Conservation (phyloP, 495 filamentous ascomycete genomes). For the Thozetella sp. region DNA sequence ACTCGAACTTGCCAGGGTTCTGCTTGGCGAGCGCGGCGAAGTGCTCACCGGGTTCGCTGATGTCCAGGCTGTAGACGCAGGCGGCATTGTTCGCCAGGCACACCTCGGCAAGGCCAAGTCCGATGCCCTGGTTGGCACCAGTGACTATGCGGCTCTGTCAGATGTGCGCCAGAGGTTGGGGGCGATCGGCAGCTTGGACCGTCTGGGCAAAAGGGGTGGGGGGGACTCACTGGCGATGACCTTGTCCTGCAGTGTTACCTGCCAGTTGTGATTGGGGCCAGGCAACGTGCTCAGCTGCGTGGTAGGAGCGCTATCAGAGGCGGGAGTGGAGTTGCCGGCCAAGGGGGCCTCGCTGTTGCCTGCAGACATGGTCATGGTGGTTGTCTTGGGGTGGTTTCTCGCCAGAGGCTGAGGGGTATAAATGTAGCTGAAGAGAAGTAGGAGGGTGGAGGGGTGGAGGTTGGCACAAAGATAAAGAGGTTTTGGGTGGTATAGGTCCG, state of each 20-base stretch:
- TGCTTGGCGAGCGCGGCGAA: not conserved
- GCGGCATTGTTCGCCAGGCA: not conserved
- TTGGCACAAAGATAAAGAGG: not conserved
- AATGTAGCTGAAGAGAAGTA: not conserved
- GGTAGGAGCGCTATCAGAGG: not conserved
- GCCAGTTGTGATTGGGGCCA: not conserved
- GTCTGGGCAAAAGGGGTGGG: not conserved
- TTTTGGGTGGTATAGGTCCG: too few species aligned
- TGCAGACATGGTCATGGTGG: not conserved
- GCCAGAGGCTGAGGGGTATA: too few species aligned
- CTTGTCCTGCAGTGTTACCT: not conserved
- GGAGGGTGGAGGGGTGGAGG: not conserved
- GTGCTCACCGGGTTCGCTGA: not conserved
- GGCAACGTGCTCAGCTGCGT: slow-evolving; percentile 1
- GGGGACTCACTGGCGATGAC: not conserved
- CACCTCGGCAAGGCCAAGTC: not conserved
- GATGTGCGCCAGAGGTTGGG: not conserved
- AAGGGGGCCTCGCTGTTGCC: not conserved
- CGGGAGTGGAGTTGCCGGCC: not conserved
- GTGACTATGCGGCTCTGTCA: not conserved
- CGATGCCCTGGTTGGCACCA: slow-evolving; percentile 2
- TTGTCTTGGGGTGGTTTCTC: too few species aligned
- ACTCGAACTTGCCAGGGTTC: slow-evolving; percentile 21
- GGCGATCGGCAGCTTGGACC: too few species aligned
- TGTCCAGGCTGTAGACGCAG: not conserved